These are phyloP conservation scores for Boletus sp. DNA, from an alignment of 768 basidiomycete species.

Conservation along the genomic window DNA sequence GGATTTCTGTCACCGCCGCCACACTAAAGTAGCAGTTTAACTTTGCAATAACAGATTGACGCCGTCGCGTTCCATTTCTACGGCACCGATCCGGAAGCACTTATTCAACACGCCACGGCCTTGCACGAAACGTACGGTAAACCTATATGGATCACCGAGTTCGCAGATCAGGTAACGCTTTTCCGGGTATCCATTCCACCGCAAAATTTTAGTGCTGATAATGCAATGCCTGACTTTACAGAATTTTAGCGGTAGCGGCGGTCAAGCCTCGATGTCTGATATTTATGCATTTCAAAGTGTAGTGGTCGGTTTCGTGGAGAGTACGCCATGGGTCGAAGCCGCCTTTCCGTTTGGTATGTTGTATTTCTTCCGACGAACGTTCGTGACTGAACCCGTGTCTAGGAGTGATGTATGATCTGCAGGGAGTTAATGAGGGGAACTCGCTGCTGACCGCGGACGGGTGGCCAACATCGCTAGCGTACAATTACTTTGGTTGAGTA, in stretches of 20 bases:
- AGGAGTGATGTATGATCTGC: constrained; percentile 58
- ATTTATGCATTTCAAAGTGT: constrained; percentile 49
- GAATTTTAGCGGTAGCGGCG: constrained; percentile 51
- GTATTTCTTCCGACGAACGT: background rate
- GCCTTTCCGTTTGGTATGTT: constrained; percentile 66
- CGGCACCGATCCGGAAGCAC: constrained; percentile 45
- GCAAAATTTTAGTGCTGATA: background rate
- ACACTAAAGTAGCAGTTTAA: background rate
- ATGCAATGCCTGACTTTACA: constrained; percentile 18
- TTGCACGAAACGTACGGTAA: constrained; percentile 47
- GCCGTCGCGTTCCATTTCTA: constrained; percentile 74
- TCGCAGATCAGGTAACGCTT: constrained; percentile 59
- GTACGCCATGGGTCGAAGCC: constrained; percentile 33
- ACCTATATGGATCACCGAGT: constrained; percentile 66
- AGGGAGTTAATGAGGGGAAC: constrained; percentile 55
- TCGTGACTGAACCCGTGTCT: background rate
- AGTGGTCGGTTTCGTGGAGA: constrained; percentile 47
- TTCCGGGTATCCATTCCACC: background rate
- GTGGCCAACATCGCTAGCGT: constrained; percentile 55
- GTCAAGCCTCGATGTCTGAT: constrained; percentile 40
- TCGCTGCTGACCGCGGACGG: constrained; percentile 47
- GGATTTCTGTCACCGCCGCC: constrained; percentile 20
- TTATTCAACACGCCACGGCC: constrained; percentile 52
- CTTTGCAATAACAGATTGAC: constrained; percentile 46
- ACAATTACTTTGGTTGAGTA: constrained; percentile 43